Conservation (phyloP, 306 rosid genomes). For the Acmispon strigosus region DNA sequence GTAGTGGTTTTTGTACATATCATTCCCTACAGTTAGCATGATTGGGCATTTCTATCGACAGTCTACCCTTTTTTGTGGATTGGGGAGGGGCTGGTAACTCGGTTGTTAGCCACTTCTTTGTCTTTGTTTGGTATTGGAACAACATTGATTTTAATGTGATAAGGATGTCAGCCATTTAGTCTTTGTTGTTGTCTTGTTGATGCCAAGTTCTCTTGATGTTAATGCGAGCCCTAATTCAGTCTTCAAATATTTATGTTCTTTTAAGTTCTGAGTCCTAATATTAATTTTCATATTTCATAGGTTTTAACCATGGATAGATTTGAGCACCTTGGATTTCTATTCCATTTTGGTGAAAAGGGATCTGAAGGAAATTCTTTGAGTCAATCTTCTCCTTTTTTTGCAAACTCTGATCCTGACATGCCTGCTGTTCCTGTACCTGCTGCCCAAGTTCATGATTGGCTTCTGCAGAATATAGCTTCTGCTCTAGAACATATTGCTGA, state of each 20-base stretch:
- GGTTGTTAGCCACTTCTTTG: neutral
- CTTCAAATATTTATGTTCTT: neutral
- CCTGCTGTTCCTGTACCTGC: slow-evolving; percentile 95
- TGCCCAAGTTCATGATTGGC: slow-evolving; percentile 86
- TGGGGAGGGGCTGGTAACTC: neutral
- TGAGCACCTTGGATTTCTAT: slow-evolving; percentile 88
- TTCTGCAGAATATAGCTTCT: slow-evolving; percentile 69
- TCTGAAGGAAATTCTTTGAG: slow-evolving; percentile 64
- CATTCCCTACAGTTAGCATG: neutral
- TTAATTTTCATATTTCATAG: slow-evolving; percentile 41
- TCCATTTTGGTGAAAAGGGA: slow-evolving; percentile 89
- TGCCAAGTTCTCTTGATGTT: neutral
- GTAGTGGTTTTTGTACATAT: neutral
- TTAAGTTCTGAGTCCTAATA: slow-evolving; percentile 1
- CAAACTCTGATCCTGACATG: slow-evolving; percentile 98
- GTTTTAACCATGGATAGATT: slow-evolving; percentile 89
- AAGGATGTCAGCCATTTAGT: neutral
- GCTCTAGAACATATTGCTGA: slow-evolving; percentile 82
- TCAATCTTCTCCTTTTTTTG: slow-evolving; percentile 89
- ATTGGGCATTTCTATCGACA: neutral
- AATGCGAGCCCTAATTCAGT: neutral
- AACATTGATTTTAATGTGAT: neutral
- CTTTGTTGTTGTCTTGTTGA: neutral
- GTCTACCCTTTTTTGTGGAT: neutral
- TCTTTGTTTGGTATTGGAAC: neutral